Base-by-base conservation (phyloP, 805 yeast species). In the Pichia exigua region DNA sequence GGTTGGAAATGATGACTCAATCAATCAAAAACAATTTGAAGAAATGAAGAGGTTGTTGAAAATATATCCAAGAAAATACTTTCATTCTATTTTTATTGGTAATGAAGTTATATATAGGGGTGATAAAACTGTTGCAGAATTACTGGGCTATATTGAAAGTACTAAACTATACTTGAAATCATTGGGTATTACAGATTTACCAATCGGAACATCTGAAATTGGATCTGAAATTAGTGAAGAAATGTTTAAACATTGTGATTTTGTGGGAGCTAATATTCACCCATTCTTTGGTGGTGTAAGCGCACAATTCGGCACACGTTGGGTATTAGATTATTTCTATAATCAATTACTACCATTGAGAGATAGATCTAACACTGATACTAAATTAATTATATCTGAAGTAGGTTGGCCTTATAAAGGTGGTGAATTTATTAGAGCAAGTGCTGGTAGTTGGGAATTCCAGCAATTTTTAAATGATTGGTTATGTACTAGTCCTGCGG, bases 381-480 rank as follows among this genome's bases (percentile, higher is more conserved):
- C 53, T 13, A 62, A 71, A 1, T 57, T 81, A 7, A 67, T 75
- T 4, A 71, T 84, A 1, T 72, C 86, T 0, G 89, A 84, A 56
- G 76, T 83, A 21, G 90, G 89, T 0, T 84, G 90, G 91, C 91
- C 90, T 0, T 78, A 73, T 43, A 69, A 65, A 1, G 90, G 89
- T 3, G 88, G 87, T 0, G 52, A 40, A 1, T 73, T 69, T 51
- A 61, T 67, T 42, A 62, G 65, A 1, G 72, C 89, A 0, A 60
- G 63, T 4, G 86, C 88, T 0, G 77, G 76, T 1, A 55, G 60
- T 3, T 49, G 57, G 8, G 72, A 76, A 45, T 63, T 74, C 58
- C 81, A 79, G 51, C 54, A 52, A 7, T 82, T 84, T 53, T 54
- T 83, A 51, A 64, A 73, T 46, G 66, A 67, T 6, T 83, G 82